Conservation (phyloP, 768 basidiomycete species). For the Tricholoma terreum region DNA sequence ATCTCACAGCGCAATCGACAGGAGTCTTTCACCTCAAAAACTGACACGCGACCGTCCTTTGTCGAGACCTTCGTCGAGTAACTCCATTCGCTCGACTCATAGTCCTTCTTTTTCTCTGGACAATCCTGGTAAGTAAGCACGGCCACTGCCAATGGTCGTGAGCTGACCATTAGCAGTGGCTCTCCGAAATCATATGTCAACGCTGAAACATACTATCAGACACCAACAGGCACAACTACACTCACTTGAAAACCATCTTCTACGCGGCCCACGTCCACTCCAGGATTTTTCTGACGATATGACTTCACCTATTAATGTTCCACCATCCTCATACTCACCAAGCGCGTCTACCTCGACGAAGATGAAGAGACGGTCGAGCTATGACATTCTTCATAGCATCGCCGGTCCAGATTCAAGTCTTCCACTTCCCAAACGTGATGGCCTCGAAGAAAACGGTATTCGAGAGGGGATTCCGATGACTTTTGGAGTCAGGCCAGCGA, state of each 20-base stretch:
- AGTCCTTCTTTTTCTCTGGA: constrained; percentile 58
- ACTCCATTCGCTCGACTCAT: constrained; percentile 46
- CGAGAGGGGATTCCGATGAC: constrained; percentile 70
- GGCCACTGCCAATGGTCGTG: constrained; percentile 19
- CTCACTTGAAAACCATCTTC: constrained; percentile 63
- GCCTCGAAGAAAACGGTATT: constrained; percentile 52
- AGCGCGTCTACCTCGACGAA: constrained; percentile 38
- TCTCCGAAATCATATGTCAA: constrained; percentile 76
- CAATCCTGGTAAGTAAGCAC: constrained; percentile 57
- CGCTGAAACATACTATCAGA: constrained; percentile 76
- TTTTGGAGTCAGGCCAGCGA: constrained; percentile 41
- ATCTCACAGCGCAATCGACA: constrained; percentile 10
- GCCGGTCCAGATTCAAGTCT: constrained; percentile 76
- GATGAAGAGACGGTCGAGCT: constrained; percentile 63
- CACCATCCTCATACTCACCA: constrained; percentile 29
- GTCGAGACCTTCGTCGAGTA: constrained; percentile 43
- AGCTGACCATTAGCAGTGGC: constrained; percentile 46
- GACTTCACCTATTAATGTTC: constrained; percentile 31
- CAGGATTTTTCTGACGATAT: constrained; percentile 32
- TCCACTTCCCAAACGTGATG: constrained; percentile 63
- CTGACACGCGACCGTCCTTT: constrained; percentile 31
- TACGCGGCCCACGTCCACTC: constrained; percentile 64
- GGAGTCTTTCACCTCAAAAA: constrained; percentile 30
- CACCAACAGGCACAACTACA: constrained; percentile 82
- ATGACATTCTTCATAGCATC: constrained; percentile 64